Evolutionary conservation across 192 early-diverging fungal species (phyloP).

Genomic region (Coemansia biformis): DNA sequence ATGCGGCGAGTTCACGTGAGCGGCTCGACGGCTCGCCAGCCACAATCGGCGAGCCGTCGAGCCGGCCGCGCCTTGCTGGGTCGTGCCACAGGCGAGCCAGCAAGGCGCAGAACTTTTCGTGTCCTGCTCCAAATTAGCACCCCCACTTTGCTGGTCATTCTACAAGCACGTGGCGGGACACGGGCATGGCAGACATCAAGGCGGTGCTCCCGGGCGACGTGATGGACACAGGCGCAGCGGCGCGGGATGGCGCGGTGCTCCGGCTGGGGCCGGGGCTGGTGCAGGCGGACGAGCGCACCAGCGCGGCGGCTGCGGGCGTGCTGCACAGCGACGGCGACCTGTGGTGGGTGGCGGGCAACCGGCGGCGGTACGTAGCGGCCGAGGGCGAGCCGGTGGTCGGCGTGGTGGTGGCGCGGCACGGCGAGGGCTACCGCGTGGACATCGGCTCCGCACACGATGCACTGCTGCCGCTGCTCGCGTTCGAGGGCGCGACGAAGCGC

Average conservation of each 20-base stretch:
- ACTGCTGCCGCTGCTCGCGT: slow-evolving; percentile 70
- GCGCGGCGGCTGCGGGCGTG: slow-evolving; percentile 70
- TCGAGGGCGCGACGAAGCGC: slow-evolving; percentile 90
- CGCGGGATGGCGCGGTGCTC: slow-evolving; percentile 32
- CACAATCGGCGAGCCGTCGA: no score
- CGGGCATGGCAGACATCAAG: slow-evolving; percentile 27
- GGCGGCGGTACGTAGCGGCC: slow-evolving; percentile 84
- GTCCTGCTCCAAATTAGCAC: no score
- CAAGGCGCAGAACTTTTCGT: no score
- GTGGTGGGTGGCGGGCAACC: slow-evolving; percentile 79
- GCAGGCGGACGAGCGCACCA: slow-evolving; percentile 59
- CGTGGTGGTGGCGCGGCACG: slow-evolving; percentile 59
- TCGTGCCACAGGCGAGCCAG: no score
- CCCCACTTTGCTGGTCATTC: no score
- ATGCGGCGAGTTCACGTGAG: no score
- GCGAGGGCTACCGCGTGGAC: slow-evolving; percentile 83
- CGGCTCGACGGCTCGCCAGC: no score
- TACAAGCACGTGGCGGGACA: no score
- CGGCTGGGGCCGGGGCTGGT: slow-evolving; percentile 77
- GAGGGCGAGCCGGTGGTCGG: slow-evolving; percentile 86
- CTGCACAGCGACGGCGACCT: slow-evolving; percentile 55
- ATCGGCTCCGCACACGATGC: slow-evolving; percentile 91
- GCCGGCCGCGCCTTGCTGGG: no score
- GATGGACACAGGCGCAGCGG: slow-evolving; percentile 24
- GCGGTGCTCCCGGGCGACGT: slow-evolving; percentile 41